Evolutionary conservation across 305 asterid genomes (phyloP), one percentile per base, ranked within the genome.

Genomic region (Striga hermonthica): DNA sequence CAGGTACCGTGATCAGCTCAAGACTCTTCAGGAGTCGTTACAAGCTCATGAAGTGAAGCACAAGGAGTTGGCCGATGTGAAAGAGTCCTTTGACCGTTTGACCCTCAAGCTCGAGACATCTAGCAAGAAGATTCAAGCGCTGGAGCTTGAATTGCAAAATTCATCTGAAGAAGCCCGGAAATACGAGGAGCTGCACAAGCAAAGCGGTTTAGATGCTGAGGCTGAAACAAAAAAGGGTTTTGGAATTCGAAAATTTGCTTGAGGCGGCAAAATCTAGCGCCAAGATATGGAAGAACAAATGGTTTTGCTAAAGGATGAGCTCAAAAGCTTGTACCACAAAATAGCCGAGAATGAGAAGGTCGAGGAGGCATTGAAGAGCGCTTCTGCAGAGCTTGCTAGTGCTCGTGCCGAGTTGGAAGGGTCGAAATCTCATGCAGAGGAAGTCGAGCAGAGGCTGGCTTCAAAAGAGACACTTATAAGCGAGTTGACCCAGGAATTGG

Each of bases 161-260:
- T 84, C 95, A 14, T 72, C 76, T 4, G 75, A 50, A 36, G 96
- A 85, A 69, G 85, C 89, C 2, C 75, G 59, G 34, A 91, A 87
- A 62, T 85, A 69, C 39, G 95, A 91, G 81, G 95, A 87, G 71
- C 69, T 89, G 80, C 97, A 89, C 70, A 85, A 78, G 73, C 79
- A 83, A 67, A 91, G 91, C 49, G 85, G 84, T 35, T 65, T 78
- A 48, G 81, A 74, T 73, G 94, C 85, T 10, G 98, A 87, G 72
- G 79, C 85, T 6, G 96, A 89, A 82, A 73, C 82, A 1, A 79
- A 76, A 76, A 66, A 85, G 73, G 72, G 95, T 81, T n/a, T 70
- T 68, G 64, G 97, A 89, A 67, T 68, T 87, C 14, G 91, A 85
- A 70, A 79, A 70, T 65, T 64, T 86, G 81, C 90, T 92, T 5